phyloP scores from a whole-genome alignment of 352 stramenopile species.

The Saprolegnia diclina region DNA sequence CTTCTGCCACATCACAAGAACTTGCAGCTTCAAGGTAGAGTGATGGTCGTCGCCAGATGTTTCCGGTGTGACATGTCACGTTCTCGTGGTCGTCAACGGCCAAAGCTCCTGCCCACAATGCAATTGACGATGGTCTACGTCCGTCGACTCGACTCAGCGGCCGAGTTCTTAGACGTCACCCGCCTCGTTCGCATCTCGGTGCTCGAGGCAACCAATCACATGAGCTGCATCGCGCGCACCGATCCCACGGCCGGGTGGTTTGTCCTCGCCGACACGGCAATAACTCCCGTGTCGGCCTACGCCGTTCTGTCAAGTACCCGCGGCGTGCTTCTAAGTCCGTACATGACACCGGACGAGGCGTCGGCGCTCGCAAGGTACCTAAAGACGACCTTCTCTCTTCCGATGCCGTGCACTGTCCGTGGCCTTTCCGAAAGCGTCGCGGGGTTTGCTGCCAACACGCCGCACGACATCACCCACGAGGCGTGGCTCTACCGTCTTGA shows the following conservation, averaged over 20 bases:
- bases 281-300: constrained; percentile 7
- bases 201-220: constrained; percentile 14
- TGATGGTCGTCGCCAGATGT: background rate
- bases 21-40: background rate
- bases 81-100: background rate
- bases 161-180: background rate
- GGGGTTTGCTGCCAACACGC: background rate
- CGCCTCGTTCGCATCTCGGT: background rate
- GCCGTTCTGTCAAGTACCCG: background rate
- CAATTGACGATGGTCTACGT: constrained; percentile 1
- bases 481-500: background rate
- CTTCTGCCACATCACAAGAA: background rate
- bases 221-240: background rate
- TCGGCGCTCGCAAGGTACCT: background rate
- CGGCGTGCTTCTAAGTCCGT: constrained; percentile 12
- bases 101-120: background rate
- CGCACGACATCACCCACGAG: background rate
- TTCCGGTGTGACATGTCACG: background rate
- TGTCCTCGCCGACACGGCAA: background rate
- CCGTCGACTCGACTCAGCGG: background rate
- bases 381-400: background rate
- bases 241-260: background rate
- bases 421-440: background rate
- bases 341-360: constrained; percentile 9
- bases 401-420: background rate